Percentiles rank a stretch among this genome's conserved stretches.
These are phyloP conservation scores for Trichoderma gamsii DNA, from an alignment of 495 filamentous ascomycete genomes.

Conservation along the genomic window DNA sequence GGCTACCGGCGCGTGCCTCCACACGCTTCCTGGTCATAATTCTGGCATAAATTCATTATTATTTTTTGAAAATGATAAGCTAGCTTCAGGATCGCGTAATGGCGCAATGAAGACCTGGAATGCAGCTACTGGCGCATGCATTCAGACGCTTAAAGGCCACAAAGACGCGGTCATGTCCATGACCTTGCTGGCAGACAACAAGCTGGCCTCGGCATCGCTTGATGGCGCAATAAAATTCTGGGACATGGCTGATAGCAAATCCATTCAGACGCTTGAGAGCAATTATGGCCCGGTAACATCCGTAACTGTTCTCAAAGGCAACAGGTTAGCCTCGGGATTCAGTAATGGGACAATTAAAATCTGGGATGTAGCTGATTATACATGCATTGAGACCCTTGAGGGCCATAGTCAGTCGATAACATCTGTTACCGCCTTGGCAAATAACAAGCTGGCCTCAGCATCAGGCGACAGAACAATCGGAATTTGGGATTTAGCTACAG, in stretches of 20 bases:
- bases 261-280: conserved; percentile 13
- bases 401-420: conserved; percentile 17
- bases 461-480: conserved; percentile 18
- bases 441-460: background rate
- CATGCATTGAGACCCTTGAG: background rate
- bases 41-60: no score
- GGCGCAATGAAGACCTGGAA: conserved; percentile 20
- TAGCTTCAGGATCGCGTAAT: background rate
- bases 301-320: no score
- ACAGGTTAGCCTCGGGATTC: no score
- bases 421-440: conserved; percentile 15
- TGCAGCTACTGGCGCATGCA: conserved; percentile 27
- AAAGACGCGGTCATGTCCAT: no score
- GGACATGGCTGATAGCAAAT: no score
- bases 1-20: conserved; percentile 20
- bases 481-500: conserved; percentile 27
- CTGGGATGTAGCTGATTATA: no score
- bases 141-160: conserved; percentile 21
- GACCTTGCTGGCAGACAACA: no score
- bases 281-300: no score
- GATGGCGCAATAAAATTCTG: no score
- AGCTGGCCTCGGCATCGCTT: no score
- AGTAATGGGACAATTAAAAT: no score
- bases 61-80: no score
- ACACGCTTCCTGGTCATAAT: conserved; percentile 21